Base-by-base conservation (phyloP, 2,329 filamentous ascomycete genomes). In the Dactylellina drechsleri region DNA sequence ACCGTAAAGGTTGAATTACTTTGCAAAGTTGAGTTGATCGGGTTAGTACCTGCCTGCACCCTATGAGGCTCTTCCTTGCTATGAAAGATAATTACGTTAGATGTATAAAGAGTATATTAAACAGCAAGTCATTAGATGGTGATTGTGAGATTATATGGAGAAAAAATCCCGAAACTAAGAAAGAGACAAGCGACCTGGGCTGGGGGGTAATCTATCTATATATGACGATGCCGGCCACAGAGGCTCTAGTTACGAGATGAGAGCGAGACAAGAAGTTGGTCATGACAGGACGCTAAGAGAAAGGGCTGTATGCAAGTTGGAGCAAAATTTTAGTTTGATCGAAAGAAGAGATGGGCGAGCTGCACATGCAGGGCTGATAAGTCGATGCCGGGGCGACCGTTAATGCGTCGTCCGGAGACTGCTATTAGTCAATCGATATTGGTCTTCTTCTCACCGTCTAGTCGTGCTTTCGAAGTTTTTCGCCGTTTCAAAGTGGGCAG, bases 301-400 rank as follows among this genome's bases (percentile, higher is more conserved):
- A 40, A 58, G 43, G 16, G 6, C 54, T 36, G 54, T 40, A 60
- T 15, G 40, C n/a, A 16, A 8, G 8, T 15, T 18, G 54, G 16
- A 26, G 28, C 41, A 45, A 10, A 45, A 45, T 45, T 45, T 16
- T 28, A 28, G 26, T 7, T 28, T 28, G 26, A 28, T 16, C 41
- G 13, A 45, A 49, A 49, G 23, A 28, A 47, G 41, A 49, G 57
- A 60, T 43, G 54, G 53, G 28, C 15, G 57, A 49, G 65, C 59
- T 62, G 66, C 66, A 70, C 20, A 62, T 70, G 65, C 65, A 68
- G 65, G 64, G 65, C 65, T 54, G 54, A 68, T 68, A 68, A 54
- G 56, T 68, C 65, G 65, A 49, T 70, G 66, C 66, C 56, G 50
- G 66, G 66, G 65, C 65, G 50, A 23, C 66, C 57, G 66, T 70